These are phyloP conservation scores for Wolfiporia cocos DNA, from an alignment of 1,284 basidiomycete genomes.

Conservation along the genomic window DNA sequence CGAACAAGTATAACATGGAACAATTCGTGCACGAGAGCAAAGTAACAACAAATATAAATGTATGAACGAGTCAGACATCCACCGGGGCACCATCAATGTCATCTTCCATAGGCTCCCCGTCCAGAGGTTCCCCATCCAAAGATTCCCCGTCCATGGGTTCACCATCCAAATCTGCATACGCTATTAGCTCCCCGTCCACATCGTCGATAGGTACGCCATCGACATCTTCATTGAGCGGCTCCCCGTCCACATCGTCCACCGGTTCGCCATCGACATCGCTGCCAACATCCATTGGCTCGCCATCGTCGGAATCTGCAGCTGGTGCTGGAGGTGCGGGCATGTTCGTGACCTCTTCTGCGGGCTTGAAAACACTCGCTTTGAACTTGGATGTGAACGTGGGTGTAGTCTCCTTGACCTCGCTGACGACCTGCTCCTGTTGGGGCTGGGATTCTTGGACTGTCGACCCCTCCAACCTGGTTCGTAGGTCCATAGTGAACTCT, in stretches of 20 bases:
- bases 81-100: constrained; percentile 30
- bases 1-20: too few species aligned
- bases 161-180: constrained; percentile 32
- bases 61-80: too few species aligned
- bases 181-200: constrained; percentile 34
- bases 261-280: constrained; percentile 37
- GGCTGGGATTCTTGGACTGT: constrained; percentile 26
- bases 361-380: constrained; percentile 74
- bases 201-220: constrained; percentile 41
- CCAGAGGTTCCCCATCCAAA: constrained; percentile 32
- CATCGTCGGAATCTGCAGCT: constrained; percentile 38
- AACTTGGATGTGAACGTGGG: constrained; percentile 53
- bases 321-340: constrained; percentile 24
- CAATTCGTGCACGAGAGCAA: background rate
- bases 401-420: constrained; percentile 22
- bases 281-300: constrained; percentile 39
- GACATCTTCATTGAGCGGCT: constrained; percentile 34
- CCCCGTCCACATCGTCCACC: constrained; percentile 30
- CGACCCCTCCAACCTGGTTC: constrained; percentile 67
- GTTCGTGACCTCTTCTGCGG: constrained; percentile 38
- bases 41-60: constrained; percentile 14
- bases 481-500: constrained; percentile 71
- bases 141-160: constrained; percentile 26
- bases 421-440: constrained; percentile 27
- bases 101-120: constrained; percentile 36